A percentile compares a stretch with the other conserved stretches of the same genome.
Conservation (phyloP, 1,139 yeast genomes). For the Chernovozyma aurita region DNA sequence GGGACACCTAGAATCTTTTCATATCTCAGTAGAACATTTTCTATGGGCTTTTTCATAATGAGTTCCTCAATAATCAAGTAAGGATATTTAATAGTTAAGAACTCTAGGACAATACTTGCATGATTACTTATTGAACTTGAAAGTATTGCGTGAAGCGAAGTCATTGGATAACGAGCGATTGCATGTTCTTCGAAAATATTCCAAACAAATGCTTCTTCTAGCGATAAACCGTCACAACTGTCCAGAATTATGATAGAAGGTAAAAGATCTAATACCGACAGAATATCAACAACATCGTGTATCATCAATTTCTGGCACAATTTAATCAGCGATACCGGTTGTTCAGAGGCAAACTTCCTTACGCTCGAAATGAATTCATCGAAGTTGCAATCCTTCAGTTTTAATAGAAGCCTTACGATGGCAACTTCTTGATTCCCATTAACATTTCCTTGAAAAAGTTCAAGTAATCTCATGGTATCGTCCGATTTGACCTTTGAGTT, state of each 20-base stretch:
- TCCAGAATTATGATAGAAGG: background rate
- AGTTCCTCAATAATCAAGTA: slow-evolving; percentile 21
- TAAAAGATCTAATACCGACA: background rate
- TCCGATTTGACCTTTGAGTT: background rate
- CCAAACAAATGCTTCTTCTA: background rate
- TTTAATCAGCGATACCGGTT: background rate
- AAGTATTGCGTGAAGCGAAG: background rate
- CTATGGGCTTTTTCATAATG: slow-evolving; percentile 12
- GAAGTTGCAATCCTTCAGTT: background rate
- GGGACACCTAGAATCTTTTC: slow-evolving; percentile 1
- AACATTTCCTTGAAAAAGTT: background rate
- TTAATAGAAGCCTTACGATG: slow-evolving; percentile 3
- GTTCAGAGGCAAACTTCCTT: background rate
- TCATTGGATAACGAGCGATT: background rate
- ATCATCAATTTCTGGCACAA: slow-evolving; percentile 3
- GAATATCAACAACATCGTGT: slow-evolving; percentile 2
- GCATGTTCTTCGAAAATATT: background rate
- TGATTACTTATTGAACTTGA: background rate
- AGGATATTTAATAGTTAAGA: slow-evolving; percentile 15
- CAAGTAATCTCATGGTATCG: background rate
- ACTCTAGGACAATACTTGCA: background rate
- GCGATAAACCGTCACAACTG: background rate
- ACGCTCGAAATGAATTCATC: background rate
- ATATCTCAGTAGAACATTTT: slow-evolving; percentile 11
- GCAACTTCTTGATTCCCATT: background rate